Base-by-base conservation (phyloP, 768 basidiomycete species). In the Russula ochroleuca region DNA sequence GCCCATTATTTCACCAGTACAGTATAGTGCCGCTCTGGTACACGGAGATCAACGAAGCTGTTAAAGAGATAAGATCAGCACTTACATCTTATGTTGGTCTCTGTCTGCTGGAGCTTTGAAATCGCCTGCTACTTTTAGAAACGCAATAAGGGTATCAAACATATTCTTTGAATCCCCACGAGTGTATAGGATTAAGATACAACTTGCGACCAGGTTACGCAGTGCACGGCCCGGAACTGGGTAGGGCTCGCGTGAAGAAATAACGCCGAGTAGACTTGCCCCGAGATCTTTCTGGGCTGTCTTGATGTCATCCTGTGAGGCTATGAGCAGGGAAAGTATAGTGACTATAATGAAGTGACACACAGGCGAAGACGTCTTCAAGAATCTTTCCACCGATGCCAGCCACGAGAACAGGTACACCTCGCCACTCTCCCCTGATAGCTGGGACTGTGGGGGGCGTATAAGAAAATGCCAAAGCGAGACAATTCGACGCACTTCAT, bases 181-280 rank as follows among this genome's bases (percentile, higher is more conserved):
- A 38, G 79, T 81, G 75, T 94, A 94, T 17, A 96, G 67, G 23
- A 78, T 72, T 48, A 91, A 74, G 51, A 98, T 75, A 70, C 92
- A 94, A 79, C 90, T 79, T 10, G 89, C 84, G 52, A 89, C 83
- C 5, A 92, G 78, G 62, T 88, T 87, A 45, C 96, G 83, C 48
- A 94, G 76, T 2, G 92, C 92, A 11, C 94, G 87, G 49, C 96
- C 96, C 1, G 96, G 95, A 33, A 81, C 74, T n/a, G 94, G 92
- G 68, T 86, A 88, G 13, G 80, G 80, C 8, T 84, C 78, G 0
- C 83, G 77, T 2, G 85, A 84, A 17, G 84, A 78, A 21, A 93
- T 76, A 54, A 93, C 77, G 69, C 88, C 88, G 66, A 92, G 75
- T 45, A 94, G 75, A 0, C 79, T 78, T 8, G 80, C 77, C 69